Conservation (phyloP, 129 eudicot species). For the Heracleum sosnowskyi region DNA sequence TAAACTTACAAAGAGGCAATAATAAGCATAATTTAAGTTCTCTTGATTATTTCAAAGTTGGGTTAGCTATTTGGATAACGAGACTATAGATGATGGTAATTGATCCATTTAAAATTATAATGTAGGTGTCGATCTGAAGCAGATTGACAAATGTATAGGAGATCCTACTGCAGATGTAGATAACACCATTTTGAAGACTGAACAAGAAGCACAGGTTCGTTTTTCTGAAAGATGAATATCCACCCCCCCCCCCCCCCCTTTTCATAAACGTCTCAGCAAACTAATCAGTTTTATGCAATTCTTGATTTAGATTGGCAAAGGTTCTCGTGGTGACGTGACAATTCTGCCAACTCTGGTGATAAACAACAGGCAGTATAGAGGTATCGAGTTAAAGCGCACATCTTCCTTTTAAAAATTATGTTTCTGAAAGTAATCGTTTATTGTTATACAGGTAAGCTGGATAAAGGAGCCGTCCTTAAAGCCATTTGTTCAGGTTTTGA, state of each 20-base stretch:
- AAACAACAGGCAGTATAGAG: constrained; percentile 87
- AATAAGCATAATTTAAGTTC: neutral
- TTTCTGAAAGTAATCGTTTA: neutral
- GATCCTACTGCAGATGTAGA: constrained; percentile 51
- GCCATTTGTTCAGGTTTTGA: constrained; percentile 5
- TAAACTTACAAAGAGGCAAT: neutral
- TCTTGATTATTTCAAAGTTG: neutral
- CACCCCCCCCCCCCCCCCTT: neutral
- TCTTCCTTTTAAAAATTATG: neutral
- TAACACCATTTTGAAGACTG: constrained; percentile 59
- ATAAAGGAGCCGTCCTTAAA: constrained; percentile 8
- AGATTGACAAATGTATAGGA: constrained; percentile 71
- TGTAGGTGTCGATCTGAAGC: constrained; percentile 53
- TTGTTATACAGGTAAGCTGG: constrained; percentile 4
- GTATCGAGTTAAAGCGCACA: constrained; percentile 18
- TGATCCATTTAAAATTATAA: neutral
- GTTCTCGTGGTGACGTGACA: constrained; percentile 91
- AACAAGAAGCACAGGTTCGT: constrained; percentile 73
- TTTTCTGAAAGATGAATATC: neutral
- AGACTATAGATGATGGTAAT: neutral
- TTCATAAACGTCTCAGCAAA: neutral
- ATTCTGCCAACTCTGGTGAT: constrained; percentile 95
- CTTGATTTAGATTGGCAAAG: constrained; percentile 68
- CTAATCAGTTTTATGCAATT: neutral
- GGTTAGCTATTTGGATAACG: neutral